A percentile compares a stretch with the other conserved stretches of the same genome.
phyloP scores from a whole-genome alignment of 2,329 filamentous ascomycete species.

The Fusarium coffeatum region DNA sequence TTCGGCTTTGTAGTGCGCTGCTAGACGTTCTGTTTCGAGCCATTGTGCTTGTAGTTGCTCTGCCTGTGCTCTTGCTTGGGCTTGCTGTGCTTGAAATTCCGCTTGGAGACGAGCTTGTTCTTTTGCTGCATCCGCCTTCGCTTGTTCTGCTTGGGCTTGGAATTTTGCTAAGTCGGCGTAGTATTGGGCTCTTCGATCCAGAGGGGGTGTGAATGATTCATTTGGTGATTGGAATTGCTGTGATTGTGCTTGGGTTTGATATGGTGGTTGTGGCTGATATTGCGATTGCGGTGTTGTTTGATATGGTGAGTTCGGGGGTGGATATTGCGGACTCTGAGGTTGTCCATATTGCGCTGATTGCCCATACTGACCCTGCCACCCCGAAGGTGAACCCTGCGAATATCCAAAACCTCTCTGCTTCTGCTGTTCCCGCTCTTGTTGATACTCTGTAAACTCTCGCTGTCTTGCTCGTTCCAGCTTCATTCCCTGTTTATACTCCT shows the following conservation, averaged over 20 bases:
- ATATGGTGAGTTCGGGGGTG: conserved; percentile 5
- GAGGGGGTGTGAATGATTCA: background rate
- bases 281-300: background rate
- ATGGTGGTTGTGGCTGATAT: background rate
- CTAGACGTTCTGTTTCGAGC: conserved; percentile 38
- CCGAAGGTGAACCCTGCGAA: conserved; percentile 2
- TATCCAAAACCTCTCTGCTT: background rate
- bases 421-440: conserved; percentile 28
- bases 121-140: background rate
- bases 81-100: background rate
- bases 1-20: conserved; percentile 38
- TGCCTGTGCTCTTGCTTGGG: conserved; percentile 2
- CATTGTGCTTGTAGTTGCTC: conserved; percentile 35
- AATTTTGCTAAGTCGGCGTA: background rate
- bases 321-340: conserved; percentile 2
- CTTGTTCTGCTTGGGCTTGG: background rate
- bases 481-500: conserved; percentile 37
- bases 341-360: conserved; percentile 7
- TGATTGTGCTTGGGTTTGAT: background rate
- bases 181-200: background rate
- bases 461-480: conserved; percentile 22
- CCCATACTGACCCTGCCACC: conserved; percentile 6
- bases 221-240: background rate
- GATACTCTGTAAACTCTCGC: conserved; percentile 30
- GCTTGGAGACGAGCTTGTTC: background rate